Conservation (phyloP, 2,329 filamentous ascomycete species). For the Aspergillus pseudoviridinutans region DNA sequence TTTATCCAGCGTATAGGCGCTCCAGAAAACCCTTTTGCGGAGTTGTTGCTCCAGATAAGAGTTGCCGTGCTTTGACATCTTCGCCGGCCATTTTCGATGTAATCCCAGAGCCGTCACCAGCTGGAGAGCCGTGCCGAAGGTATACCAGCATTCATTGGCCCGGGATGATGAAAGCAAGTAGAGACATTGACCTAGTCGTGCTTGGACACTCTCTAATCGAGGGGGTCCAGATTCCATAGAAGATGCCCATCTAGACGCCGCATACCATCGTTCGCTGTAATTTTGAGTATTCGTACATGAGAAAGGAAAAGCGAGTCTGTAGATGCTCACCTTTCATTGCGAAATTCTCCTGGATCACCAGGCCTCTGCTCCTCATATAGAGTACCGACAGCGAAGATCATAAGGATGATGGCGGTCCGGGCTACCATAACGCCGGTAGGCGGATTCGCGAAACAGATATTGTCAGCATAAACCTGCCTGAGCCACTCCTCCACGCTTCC, state of each 20-base stretch:
- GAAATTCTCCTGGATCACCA: slow-evolving; percentile 19
- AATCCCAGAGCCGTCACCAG: slow-evolving; percentile 47
- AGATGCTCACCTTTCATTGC: slow-evolving; percentile 26
- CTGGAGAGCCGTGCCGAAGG: slow-evolving; percentile 55
- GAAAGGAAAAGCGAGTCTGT: background rate
- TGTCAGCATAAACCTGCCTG: slow-evolving; percentile 35
- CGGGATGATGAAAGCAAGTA: slow-evolving; percentile 57
- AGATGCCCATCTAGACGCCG: slow-evolving; percentile 34
- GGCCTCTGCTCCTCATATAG: slow-evolving; percentile 43
- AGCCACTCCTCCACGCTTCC: slow-evolving; percentile 51
- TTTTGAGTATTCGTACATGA: background rate
- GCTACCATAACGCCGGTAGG: slow-evolving; percentile 42
- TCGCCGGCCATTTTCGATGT: slow-evolving; percentile 31
- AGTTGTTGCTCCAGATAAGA: slow-evolving; percentile 46
- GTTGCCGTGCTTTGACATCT: slow-evolving; percentile 25
- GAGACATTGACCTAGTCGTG: slow-evolving; percentile 54
- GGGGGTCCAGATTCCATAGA: slow-evolving; percentile 51
- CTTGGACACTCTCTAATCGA: slow-evolving; percentile 55
- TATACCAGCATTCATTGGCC: slow-evolving; percentile 59
- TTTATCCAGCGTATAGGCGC: slow-evolving; percentile 59
- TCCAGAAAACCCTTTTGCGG: slow-evolving; percentile 59
- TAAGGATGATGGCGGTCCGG: slow-evolving; percentile 47
- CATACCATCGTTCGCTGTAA: slow-evolving; percentile 36
- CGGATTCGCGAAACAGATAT: slow-evolving; percentile 33
- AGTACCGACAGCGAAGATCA: slow-evolving; percentile 47